Evolutionary conservation across 148 eudicot species (phyloP).

Genomic region (Heliamphora exappendiculata): DNA sequence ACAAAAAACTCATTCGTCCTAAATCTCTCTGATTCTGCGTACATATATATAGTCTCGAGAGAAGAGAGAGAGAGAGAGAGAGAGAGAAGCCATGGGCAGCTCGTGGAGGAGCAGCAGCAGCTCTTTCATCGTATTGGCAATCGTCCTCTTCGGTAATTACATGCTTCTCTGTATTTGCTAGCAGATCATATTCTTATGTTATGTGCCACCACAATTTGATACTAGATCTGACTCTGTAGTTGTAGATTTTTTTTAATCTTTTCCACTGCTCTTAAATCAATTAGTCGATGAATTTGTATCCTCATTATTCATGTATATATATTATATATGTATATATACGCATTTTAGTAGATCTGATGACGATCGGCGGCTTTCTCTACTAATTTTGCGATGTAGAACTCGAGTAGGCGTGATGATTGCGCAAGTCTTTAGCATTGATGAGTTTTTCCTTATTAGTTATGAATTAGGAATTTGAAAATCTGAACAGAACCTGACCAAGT

Average conservation of each 20-base stretch:
- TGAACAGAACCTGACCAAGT: neutral
- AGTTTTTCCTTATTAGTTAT: neutral
- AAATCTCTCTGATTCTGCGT: neutral
- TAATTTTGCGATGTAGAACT: neutral
- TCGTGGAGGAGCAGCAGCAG: constrained; percentile 19
- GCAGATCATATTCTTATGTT: constrained; percentile 1
- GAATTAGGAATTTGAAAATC: neutral
- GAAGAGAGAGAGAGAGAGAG: neutral
- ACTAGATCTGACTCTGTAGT: neutral
- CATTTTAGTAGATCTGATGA: neutral
- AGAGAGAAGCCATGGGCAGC: constrained; percentile 15
- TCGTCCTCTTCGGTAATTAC: constrained; percentile 21
- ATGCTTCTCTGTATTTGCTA: neutral
- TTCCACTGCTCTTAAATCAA: neutral
- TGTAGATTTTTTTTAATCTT: neutral
- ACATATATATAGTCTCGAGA: neutral
- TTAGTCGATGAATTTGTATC: neutral
- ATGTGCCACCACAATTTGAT: too few relatives aligned
- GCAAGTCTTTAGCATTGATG: neutral
- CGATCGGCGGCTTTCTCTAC: neutral
- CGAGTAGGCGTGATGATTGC: too few relatives aligned
- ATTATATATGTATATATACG: neutral
- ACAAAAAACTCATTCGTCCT: neutral
- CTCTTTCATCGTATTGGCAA: constrained; percentile 19
- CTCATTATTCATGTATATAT: too few relatives aligned